Conservation (phyloP, 73 alveolate genomes). For the Paramecium biaurelia region DNA sequence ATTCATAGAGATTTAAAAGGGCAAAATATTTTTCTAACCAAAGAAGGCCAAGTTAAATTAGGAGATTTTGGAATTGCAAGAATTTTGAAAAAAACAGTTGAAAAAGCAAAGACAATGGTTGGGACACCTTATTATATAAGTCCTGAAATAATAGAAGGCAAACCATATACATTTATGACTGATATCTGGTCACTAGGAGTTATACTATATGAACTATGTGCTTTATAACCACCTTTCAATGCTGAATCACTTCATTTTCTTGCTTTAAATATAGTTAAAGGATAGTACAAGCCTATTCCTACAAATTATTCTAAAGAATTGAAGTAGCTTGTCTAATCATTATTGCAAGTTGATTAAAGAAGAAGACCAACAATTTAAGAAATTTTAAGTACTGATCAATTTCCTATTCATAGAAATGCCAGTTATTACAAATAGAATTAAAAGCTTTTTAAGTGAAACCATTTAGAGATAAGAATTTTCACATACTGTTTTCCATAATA, state of each 20-base stretch:
- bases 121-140: constrained; percentile 95
- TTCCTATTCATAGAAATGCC: constrained; percentile 57
- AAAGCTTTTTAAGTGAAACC: constrained; percentile 77
- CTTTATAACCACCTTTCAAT: constrained; percentile 90
- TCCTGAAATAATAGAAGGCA: constrained; percentile 86
- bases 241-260: constrained; percentile 80
- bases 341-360: constrained; percentile 79
- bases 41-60: constrained; percentile 89
- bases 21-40: constrained; percentile 92
- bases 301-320: constrained; percentile 76
- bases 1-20: constrained; percentile 94
- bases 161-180: constrained; percentile 78
- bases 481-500: constrained; percentile 30
- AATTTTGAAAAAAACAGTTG: constrained; percentile 75
- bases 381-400: constrained; percentile 61
- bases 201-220: constrained; percentile 87
- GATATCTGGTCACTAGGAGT: constrained; percentile 93
- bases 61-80: constrained; percentile 97
- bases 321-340: constrained; percentile 65
- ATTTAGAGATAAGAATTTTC: constrained; percentile 80
- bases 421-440: constrained; percentile 81
- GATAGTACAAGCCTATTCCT: constrained; percentile 80
- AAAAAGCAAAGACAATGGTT: constrained; percentile 89
- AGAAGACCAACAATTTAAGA: constrained; percentile 85
- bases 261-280: constrained; percentile 83